Base-by-base conservation (phyloP, 179 eudicot genomes). In the Amaranthus tricolor region DNA sequence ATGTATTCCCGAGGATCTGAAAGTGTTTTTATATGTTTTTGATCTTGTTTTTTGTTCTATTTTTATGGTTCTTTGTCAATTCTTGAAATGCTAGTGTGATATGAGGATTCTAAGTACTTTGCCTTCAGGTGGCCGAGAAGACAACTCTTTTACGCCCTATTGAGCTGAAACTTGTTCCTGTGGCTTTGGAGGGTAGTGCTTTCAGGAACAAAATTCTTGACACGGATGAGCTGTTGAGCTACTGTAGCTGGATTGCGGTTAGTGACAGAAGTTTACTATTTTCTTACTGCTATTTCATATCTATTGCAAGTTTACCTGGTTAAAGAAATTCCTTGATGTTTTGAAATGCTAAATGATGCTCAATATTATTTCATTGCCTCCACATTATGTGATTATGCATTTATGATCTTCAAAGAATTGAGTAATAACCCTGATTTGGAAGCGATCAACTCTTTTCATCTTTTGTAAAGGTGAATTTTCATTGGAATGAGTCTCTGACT, bases 111-210 rank as follows among this genome's bases (percentile, higher is more conserved):
- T 61, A 55, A 68, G 9, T 77, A 54, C 40, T 40, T 68, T 76
- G 58, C 13, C 53, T 69, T 62, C 86, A 94, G 98, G 94, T 94
- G 83, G 94, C 96, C 77, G 96, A 90, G 71, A 94, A 94, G 83
- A 92, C 97, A 9, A 89, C 96, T 77, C 86, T 88, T 79, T 82
- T 92, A 63, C 93, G 92, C 71, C 97, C 98, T 17, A 68, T 83
- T 57, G 97, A 94, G 76, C 78, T 94, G 71, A 88, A 94, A 83
- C 90, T 84, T 71, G 94, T 94, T 63, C 98, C 98, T 12, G 62
- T 87, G 82, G 91, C 94, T 50, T 76, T 94, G 87, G 98, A 94
- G 86, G 97, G 93, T 48, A 85, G 92, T 82, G 98, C 98, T 66
- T 94, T 92, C 73, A 88, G 90, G 79, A 86, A 83, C 77, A 94